Evolutionary conservation across 1,284 basidiomycete species (phyloP), one percentile per base, ranked within the genome.

Genomic region (Sporisorium scitamineum): DNA sequence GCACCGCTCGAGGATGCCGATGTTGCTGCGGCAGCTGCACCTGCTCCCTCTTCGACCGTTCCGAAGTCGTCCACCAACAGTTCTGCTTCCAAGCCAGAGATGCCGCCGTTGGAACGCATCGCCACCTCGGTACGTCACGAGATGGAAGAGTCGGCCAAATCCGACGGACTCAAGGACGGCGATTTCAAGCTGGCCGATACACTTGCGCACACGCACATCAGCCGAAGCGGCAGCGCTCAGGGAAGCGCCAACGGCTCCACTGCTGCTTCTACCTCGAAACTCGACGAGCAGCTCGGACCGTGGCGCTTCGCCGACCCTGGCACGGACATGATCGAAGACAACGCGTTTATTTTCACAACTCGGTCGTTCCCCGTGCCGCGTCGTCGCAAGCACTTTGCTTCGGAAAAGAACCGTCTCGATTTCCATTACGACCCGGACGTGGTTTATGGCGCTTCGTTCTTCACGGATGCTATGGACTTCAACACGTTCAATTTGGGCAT

Each of bases 261-360:
- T 10, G 39, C 39, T 9, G 18, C 58, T 1, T 6, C 48, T 9
- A 13, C 61, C 7, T 68, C 69, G 16, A 70, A 73, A 72, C 70
- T 81, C 27, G 80, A 82, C 48, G 76, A 80, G 11, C 61, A 80
- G 70, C 70, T 87, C 0, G 87, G 87, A 8, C 85, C 86, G 0
- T 87, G 84, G 85, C 81, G 86, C 41, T 87, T 86, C 54, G 67
- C 76, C 1, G 84, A 86, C 53, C 83, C 85, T 5, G 76, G 73
- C 1, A 78, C 83, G 4, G 86, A 87, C 65, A 83, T 86, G 62
- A 76, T 86, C 39, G 87, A 87, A 70, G 87, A 87, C 79, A 86
- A 87, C 52, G 84, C 83, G 0, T 87, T 87, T 61, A 83, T 87
- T 31, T 87, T 87, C 56, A 80, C 83, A 16, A 81, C 84, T 27